Base-by-base conservation (phyloP, 2,329 filamentous ascomycete genomes). In the Erysiphe neolycopersici region DNA sequence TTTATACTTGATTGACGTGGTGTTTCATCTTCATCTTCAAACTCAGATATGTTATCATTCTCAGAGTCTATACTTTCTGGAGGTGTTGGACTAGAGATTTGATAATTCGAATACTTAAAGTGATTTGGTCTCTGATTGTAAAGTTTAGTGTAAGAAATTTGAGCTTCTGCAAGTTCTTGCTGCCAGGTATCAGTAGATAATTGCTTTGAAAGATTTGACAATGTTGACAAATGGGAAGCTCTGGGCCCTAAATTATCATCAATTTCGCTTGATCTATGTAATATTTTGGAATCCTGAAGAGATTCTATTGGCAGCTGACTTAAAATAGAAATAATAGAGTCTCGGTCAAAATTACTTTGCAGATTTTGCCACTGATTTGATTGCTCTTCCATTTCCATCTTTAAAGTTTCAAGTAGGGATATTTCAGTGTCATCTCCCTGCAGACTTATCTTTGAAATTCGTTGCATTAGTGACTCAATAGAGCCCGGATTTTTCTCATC, bases 381-480 rank as follows among this genome's bases (percentile, higher is more conserved):
- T 52, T 77, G 68, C 48, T 64, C 56, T 0, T 66, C 69, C 64
- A 77, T 71, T 54, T 78, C 73, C 47, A 60, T 61, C 52, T 78
- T 73, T 1, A 78, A 59, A 46, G 71, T 66, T 30, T 69, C 65
- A 1, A 78, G 58, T 3, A 75, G 60, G 9, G 26, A 33, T 18
- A 49, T 41, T 26, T 49, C 44, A 11, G 46, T 41, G 1, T 26
- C 43, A 36, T 40, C 38, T 17, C 16, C 5, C 1, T 18, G 36
- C 22, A 44, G 19, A 17, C 19, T 39, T 14, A 36, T 22, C 38
- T 50, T 47, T 16, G 54, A 52, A 13, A 56, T 40, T 26, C 45
- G 47, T 16, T 49, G 45, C 16, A 57, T 30, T 22, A 57, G 44
- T 9, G 53, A 53, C 4, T 47, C 49, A 10, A 55, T 46, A 12